Evolutionary conservation across 371 early-diverging fungal genomes (phyloP).

Genomic region (Mucor saturninus): DNA sequence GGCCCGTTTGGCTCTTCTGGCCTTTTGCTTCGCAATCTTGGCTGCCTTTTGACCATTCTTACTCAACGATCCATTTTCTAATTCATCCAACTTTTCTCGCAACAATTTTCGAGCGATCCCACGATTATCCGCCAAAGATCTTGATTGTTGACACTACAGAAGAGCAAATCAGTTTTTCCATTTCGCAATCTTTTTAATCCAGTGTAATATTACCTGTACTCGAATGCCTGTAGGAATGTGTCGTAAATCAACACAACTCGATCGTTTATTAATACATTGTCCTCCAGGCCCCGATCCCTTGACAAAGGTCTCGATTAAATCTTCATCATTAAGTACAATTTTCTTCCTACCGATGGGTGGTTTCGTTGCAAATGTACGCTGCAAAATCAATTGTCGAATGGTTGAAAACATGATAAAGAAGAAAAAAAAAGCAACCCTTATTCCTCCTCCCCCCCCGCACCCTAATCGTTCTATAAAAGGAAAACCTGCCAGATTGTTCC

Average conservation of each 20-base stretch:
- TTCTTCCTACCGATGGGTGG: slow-evolving; percentile 35
- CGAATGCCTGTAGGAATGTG: slow-evolving; percentile 86
- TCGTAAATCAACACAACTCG: slow-evolving; percentile 80
- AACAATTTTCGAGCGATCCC: slow-evolving; percentile 76
- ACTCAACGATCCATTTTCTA: slow-evolving; percentile 68
- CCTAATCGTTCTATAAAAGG: too few species aligned
- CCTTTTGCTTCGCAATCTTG: slow-evolving; percentile 65
- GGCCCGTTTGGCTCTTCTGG: slow-evolving; percentile 59
- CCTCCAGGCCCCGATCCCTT: slow-evolving; percentile 94
- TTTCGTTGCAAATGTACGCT: slow-evolving; percentile 1
- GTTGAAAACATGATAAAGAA: neutral
- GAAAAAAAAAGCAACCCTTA: neutral
- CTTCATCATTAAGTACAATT: slow-evolving; percentile 73
- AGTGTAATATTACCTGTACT: slow-evolving; percentile 56
- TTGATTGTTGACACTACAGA: slow-evolving; percentile 76
- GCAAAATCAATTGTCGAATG: neutral
- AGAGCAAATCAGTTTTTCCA: neutral
- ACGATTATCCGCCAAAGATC: slow-evolving; percentile 79
- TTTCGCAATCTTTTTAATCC: neutral
- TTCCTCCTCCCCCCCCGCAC: too few species aligned
- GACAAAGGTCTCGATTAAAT: slow-evolving; percentile 86
- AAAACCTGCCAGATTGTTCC: too few species aligned
- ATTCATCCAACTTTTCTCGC: slow-evolving; percentile 69
- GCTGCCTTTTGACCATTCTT: slow-evolving; percentile 69
- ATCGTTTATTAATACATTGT: slow-evolving; percentile 91